Percentiles rank a stretch among this genome's conserved stretches.
These are phyloP conservation scores for Neurospora sp. DNA, from an alignment of 495 filamentous ascomycete species.

Conservation along the genomic window DNA sequence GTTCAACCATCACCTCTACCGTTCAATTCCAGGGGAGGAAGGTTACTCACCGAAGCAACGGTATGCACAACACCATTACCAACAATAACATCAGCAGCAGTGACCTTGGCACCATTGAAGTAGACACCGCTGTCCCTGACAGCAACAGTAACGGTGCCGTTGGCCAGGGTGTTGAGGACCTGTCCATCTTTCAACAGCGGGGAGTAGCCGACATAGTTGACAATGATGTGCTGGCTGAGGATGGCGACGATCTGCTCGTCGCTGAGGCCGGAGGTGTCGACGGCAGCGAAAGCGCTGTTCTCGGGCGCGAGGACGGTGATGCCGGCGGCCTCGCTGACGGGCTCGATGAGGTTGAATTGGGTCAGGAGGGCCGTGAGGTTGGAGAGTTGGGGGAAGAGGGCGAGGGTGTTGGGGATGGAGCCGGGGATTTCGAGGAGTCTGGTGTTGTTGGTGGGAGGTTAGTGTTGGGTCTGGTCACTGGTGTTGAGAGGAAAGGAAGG, in stretches of 20 bases:
- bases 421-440: constrained; percentile 28
- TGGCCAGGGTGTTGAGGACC: constrained; percentile 19
- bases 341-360: not conserved
- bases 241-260: constrained; percentile 3
- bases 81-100: constrained; percentile 19
- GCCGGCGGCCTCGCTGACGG: constrained; percentile 15
- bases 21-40: not conserved
- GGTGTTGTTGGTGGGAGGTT: constrained; percentile 22
- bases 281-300: constrained; percentile 12
- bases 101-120: constrained; percentile 28
- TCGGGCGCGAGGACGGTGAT: constrained; percentile 18
- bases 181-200: constrained; percentile 20
- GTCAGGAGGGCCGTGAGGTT: not conserved
- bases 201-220: constrained; percentile 22
- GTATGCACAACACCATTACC: constrained; percentile 31
- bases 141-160: constrained; percentile 21
- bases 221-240: constrained; percentile 20
- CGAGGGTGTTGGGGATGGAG: not conserved
- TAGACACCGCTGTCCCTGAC: constrained; percentile 15
- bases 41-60: constrained; percentile 22
- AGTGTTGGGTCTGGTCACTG: constrained; percentile 10
- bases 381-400: not conserved
- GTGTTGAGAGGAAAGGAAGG: not conserved
- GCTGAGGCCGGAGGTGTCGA: constrained; percentile 3
- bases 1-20: not conserved